phyloP scores from a whole-genome alignment of 441 rosid genomes.

The Populus hybrid region DNA sequence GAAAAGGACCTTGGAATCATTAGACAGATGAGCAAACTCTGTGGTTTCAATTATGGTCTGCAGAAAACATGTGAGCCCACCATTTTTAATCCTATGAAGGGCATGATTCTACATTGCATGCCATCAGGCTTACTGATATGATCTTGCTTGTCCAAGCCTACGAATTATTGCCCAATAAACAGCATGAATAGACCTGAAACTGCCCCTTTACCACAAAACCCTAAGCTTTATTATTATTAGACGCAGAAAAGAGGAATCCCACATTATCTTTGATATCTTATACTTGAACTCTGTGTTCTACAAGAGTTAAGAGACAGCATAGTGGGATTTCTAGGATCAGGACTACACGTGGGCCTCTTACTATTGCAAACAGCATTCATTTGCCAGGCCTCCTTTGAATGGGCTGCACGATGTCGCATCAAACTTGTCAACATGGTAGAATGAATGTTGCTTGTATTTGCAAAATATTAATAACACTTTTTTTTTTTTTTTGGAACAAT shows the following conservation, averaged over 20 bases:
- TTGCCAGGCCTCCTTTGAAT: too few species aligned
- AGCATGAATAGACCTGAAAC: neutral
- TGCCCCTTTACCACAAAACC: neutral
- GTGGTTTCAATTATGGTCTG: neutral
- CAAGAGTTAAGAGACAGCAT: neutral
- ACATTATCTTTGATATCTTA: neutral
- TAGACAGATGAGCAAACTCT: neutral
- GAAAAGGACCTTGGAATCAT: neutral
- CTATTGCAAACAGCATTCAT: too few species aligned
- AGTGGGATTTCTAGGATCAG: neutral
- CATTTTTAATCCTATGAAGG: neutral
- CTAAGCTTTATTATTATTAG: too few species aligned
- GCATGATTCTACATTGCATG: neutral
- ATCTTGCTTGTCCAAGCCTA: neutral
- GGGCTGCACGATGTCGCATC: too few species aligned
- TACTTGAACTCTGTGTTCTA: neutral
- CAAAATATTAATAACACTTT: too few species aligned
- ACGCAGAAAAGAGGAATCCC: too few species aligned
- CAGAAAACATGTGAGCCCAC: neutral
- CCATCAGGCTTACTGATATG: too few species aligned
- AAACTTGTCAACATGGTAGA: too few species aligned
- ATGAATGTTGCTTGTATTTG: too few species aligned
- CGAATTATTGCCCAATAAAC: neutral
- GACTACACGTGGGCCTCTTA: neutral
- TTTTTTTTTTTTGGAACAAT: too few species aligned